Evolutionary conservation across 768 basidiomycete genomes (phyloP).

Genomic region (Leccinellum albellum): DNA sequence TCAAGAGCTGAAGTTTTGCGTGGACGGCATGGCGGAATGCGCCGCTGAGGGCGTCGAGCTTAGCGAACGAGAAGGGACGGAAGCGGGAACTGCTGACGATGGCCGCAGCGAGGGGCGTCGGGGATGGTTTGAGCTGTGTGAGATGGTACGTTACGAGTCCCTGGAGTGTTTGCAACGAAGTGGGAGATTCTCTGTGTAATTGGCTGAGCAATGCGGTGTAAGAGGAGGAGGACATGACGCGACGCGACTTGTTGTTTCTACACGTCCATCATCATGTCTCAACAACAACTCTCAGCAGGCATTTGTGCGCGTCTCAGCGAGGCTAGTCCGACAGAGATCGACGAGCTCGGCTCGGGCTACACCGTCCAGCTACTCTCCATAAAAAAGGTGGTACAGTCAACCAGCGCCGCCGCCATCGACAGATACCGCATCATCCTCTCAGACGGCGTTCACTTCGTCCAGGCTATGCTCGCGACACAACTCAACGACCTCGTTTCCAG

Average conservation of each 20-base stretch:
- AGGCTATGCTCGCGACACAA: conserved; percentile 94
- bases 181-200: conserved; percentile 25
- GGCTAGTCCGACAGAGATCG: conserved; percentile 31
- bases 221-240: conserved; percentile 15
- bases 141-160: conserved; percentile 29
- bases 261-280: conserved; percentile 34
- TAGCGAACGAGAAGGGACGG: conserved; percentile 27
- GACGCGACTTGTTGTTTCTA: conserved; percentile 8
- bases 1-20: conserved; percentile 23
- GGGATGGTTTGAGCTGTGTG: conserved; percentile 22
- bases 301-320: conserved; percentile 49
- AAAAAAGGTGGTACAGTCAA: conserved; percentile 58
- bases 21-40: conserved; percentile 33
- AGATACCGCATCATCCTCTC: conserved; percentile 83
- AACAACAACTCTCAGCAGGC: conserved; percentile 55
- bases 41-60: conserved; percentile 25
- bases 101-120: conserved; percentile 32
- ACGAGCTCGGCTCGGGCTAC: conserved; percentile 33
- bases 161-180: conserved; percentile 21
- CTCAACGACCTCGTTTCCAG: conserved; percentile 72
- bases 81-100: conserved; percentile 31
- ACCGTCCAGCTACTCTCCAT: conserved; percentile 80
- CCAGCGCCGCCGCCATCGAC: conserved; percentile 40
- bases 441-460: conserved; percentile 82
- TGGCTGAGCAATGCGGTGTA: conserved; percentile 25